These are phyloP conservation scores for Nicotiana attenuata DNA, from an alignment of 257 asterid species.

Conservation along the genomic window DNA sequence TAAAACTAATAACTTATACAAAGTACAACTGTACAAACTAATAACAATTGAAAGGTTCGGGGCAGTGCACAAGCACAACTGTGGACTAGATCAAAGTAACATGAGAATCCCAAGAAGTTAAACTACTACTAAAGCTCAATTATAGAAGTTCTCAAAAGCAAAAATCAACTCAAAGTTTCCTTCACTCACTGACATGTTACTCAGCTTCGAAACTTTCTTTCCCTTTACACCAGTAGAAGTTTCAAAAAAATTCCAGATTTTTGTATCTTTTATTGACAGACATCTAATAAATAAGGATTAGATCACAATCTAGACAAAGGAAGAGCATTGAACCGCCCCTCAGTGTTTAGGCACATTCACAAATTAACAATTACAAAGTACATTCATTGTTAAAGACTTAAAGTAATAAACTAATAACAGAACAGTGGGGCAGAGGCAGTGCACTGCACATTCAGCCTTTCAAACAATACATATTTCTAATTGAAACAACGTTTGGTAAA, in stretches of 20 bases:
- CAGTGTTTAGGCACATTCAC: not conserved
- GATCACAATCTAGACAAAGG: not conserved
- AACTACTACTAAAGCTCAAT: constrained; percentile 18
- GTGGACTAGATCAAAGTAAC: constrained; percentile 29
- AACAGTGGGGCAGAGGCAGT: too few relatives aligned
- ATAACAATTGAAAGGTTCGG: too few relatives aligned
- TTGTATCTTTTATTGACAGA: not conserved
- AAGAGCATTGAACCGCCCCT: not conserved
- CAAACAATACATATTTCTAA: too few relatives aligned
- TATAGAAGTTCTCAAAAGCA: constrained; percentile 34
- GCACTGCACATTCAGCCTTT: too few relatives aligned
- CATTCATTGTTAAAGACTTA: too few relatives aligned
- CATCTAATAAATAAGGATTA: not conserved
- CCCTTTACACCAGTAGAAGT: not conserved
- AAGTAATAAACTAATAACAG: too few relatives aligned
- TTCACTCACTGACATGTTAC: constrained; percentile 10
- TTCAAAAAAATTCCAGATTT: not conserved
- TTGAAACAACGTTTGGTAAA: too few relatives aligned
- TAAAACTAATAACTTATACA: too few relatives aligned
- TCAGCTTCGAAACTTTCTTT: not conserved
- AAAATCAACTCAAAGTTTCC: constrained; percentile 3
- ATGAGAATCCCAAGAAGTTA: constrained; percentile 36
- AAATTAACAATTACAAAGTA: too few relatives aligned
- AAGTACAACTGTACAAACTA: too few relatives aligned
- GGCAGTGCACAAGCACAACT: too few relatives aligned